Evolutionary conservation across 73 alveolate species (phyloP).

Genomic region (Paramecium tetraurelia): DNA sequence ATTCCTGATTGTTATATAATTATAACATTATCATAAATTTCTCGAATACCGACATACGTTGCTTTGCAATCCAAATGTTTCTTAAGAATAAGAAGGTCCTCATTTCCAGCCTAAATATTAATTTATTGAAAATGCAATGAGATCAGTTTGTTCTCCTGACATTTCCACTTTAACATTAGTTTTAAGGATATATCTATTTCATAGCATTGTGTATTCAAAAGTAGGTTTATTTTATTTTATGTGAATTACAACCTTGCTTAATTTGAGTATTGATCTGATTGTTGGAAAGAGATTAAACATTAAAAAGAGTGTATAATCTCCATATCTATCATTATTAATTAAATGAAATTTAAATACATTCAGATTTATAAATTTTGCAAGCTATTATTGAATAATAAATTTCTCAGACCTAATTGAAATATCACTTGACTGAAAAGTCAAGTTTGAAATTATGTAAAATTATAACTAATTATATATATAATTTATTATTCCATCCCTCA

Average conservation of each 20-base stretch:
- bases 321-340: background rate
- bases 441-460: background rate
- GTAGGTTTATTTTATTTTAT: background rate
- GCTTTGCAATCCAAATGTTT: background rate
- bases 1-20: background rate
- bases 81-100: background rate
- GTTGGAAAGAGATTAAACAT: background rate
- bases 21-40: background rate
- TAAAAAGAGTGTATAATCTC: background rate
- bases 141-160: background rate
- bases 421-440: background rate
- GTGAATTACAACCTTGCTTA: background rate
- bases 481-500: background rate
- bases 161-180: background rate
- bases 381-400: background rate
- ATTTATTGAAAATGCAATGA: background rate
- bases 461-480: background rate
- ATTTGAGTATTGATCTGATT: background rate
- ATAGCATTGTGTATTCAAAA: background rate
- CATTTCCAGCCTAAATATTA: background rate
- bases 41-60: background rate
- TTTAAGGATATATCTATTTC: background rate
- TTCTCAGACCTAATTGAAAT: background rate
- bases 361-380: background rate
- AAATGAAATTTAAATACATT: background rate